Conservation (phyloP, 768 basidiomycete species). For the Macrolepiota fuliginosa region DNA sequence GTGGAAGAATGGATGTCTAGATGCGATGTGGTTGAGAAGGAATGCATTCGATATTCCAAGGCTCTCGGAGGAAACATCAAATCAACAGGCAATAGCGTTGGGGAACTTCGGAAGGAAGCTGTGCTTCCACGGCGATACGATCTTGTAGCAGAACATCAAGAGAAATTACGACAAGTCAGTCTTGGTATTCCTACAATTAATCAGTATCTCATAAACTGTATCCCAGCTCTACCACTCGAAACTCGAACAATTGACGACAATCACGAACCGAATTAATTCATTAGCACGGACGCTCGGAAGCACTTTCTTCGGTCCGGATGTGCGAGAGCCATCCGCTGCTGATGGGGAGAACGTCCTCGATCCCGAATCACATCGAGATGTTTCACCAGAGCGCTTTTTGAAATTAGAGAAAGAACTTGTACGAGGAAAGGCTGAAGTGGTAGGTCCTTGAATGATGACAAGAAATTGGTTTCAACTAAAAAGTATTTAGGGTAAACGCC, state of each 20-base stretch:
- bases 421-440: slow-evolving; percentile 83
- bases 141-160: slow-evolving; percentile 65
- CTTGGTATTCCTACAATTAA: neutral
- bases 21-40: slow-evolving; percentile 59
- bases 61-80: slow-evolving; percentile 74
- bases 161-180: slow-evolving; percentile 76
- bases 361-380: slow-evolving; percentile 54
- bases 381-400: slow-evolving; percentile 77
- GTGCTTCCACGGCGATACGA: slow-evolving; percentile 73
- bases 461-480: neutral
- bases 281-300: slow-evolving; percentile 61
- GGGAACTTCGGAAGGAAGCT: slow-evolving; percentile 69
- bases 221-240: slow-evolving; percentile 70
- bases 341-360: slow-evolving; percentile 36
- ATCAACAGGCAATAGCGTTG: slow-evolving; percentile 59
- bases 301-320: slow-evolving; percentile 56
- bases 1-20: slow-evolving; percentile 72
- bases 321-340: slow-evolving; percentile 45
- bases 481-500: slow-evolving; percentile 57
- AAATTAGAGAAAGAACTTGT: slow-evolving; percentile 83
- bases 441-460: slow-evolving; percentile 36
- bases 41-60: slow-evolving; percentile 63
- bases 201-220: slow-evolving; percentile 1
- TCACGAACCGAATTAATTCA: slow-evolving; percentile 61
- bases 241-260: slow-evolving; percentile 68